Evolutionary conservation across 164 flowering plant genomes (phyloP).

Genomic region (Kalanchoe fedtschenkoi): DNA sequence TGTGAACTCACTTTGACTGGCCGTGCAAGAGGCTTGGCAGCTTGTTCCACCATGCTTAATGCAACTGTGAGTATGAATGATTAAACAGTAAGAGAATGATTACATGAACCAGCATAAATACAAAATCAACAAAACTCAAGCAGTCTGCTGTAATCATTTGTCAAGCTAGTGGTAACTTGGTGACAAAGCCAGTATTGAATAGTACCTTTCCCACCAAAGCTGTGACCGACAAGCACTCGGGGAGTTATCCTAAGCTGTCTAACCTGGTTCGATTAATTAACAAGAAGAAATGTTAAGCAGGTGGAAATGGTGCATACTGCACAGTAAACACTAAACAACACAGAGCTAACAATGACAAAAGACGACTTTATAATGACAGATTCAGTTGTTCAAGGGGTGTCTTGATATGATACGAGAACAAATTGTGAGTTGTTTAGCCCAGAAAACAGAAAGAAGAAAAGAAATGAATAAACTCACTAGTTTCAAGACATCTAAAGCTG

Average conservation of each 20-base stretch:
- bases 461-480: slow-evolving; percentile 43
- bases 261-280: slow-evolving; percentile 37
- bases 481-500: slow-evolving; percentile 86
- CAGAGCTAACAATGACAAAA: not conserved
- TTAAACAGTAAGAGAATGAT: slow-evolving; percentile 4
- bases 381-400: not conserved
- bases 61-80: slow-evolving; percentile 76
- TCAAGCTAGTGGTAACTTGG: not conserved
- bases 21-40: slow-evolving; percentile 92
- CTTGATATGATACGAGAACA: not conserved
- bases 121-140: too few species aligned
- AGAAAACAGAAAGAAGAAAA: not conserved
- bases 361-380: not conserved
- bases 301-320: too few species aligned
- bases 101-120: slow-evolving; percentile 4
- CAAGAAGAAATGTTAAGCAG: not conserved
- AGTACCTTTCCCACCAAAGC: slow-evolving; percentile 98
- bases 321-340: not conserved
- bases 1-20: slow-evolving; percentile 66
- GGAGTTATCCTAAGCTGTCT: slow-evolving; percentile 71
- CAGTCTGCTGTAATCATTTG: too few species aligned
- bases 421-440: not conserved
- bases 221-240: slow-evolving; percentile 82
- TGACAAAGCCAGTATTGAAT: not conserved
- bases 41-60: slow-evolving; percentile 96